Base-by-base conservation (phyloP, 2,329 filamentous ascomycete species). In the Arthrinium phaeospermum region DNA sequence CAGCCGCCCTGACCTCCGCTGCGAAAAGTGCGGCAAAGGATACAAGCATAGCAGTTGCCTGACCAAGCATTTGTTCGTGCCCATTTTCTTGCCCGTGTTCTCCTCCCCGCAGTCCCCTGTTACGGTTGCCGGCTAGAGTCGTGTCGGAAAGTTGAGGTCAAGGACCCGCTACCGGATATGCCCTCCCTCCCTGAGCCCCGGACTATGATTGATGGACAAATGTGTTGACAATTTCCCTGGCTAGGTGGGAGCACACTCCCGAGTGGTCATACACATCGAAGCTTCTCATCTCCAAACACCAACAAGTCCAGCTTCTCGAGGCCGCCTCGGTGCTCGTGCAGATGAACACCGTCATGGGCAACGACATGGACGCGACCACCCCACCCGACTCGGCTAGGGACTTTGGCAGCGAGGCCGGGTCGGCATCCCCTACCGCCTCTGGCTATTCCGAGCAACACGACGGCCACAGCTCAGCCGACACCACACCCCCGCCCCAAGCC, bases 31-130 rank as follows among this genome's bases (percentile, higher is more conserved):
- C 88, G 96, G 96, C 84, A 99, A 99, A 90, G 95, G 95, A 86
- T 99, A 99, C 91, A 99, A 99, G 91, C 96, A 99, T 90, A 97
- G 95, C 91, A 98, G 96, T 88, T 99, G 96, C 91, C 91, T 99
- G 88, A 97, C 94, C 83, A 99, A 98, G 91, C 96, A 99, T 92
- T 93, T 98, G 96, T 98, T 92, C 91, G 96, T 98, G 89, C 86
- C 89, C 91, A 89, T 87, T 85, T 85, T 85, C 85, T 85, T 84
- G 81, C 82, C 81, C 80, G 79, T 76, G 78, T 78, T 81, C 78
- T 82, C 79, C 81, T 76, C 80, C 81, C 81, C 82, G 68, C 72
- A 73, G 70, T 75, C 74, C 73, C 75, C 75, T 75, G 74, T 75
- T 74, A 75, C 76, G 76, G 77, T 74, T 74, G 75, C 72, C 74